Percentiles rank a stretch among this genome's conserved stretches.
phyloP scores from a whole-genome alignment of 495 filamentous ascomycete species.

The Lophium mytilinum region DNA sequence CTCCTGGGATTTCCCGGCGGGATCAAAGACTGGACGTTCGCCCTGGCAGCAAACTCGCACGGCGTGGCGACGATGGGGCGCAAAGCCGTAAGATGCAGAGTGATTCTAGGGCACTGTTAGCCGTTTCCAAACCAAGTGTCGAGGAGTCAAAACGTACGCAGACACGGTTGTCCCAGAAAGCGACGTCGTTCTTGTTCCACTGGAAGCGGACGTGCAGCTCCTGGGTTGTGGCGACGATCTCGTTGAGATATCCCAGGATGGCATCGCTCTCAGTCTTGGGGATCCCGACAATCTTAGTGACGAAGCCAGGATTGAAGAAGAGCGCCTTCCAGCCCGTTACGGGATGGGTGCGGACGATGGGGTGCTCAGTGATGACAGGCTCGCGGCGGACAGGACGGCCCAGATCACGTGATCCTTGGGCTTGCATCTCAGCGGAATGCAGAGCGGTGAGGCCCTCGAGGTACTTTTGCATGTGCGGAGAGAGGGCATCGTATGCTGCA shows the following conservation, averaged over 20 bases:
- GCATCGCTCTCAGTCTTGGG: slow-evolving; percentile 62
- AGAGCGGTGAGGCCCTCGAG: slow-evolving; percentile 63
- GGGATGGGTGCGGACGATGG: slow-evolving; percentile 63
- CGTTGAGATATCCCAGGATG: slow-evolving; percentile 57
- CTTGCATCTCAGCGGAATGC: slow-evolving; percentile 66
- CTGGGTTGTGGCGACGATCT: slow-evolving; percentile 53
- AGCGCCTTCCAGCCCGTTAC: slow-evolving; percentile 74
- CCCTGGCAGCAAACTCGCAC: slow-evolving; percentile 53
- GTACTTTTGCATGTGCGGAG: slow-evolving; percentile 58
- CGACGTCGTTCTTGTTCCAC: slow-evolving; percentile 62
- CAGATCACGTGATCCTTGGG: slow-evolving; percentile 50
- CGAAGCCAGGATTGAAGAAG: slow-evolving; percentile 75
- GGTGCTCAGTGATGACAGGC: slow-evolving; percentile 58
- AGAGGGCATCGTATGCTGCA: slow-evolving; percentile 63
- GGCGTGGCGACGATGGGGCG: slow-evolving; percentile 54
- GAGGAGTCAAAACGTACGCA: slow-evolving; percentile 36
- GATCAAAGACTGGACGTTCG: slow-evolving; percentile 48
- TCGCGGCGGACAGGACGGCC: slow-evolving; percentile 60
- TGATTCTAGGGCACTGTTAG: slow-evolving; percentile 43
- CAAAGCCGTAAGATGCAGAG: slow-evolving; percentile 53
- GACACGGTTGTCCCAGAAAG: slow-evolving; percentile 69
- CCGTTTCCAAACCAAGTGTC: background rate
- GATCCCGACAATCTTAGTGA: slow-evolving; percentile 65
- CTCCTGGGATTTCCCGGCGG: slow-evolving; percentile 49
- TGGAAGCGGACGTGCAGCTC: slow-evolving; percentile 65